A percentile compares a stretch with the other conserved stretches of the same genome.
Conservation (phyloP, 768 basidiomycete species). For the Tulasnella sp. region DNA sequence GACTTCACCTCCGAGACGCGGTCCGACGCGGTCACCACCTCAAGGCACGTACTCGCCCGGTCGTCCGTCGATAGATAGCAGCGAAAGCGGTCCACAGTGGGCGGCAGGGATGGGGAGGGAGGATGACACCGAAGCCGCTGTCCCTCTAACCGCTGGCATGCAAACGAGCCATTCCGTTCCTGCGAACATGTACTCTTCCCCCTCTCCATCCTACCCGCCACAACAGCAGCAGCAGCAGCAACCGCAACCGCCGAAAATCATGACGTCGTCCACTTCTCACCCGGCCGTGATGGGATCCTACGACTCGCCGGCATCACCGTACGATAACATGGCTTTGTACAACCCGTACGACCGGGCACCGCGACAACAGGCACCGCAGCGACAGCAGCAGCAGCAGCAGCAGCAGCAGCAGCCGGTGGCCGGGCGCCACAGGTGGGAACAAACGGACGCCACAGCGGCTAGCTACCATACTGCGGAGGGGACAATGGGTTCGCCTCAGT, state of each 20-base stretch:
- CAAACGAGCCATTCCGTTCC: neutral
- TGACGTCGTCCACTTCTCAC: neutral
- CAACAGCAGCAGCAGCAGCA: neutral
- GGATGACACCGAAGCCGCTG: slow-evolving; percentile 7
- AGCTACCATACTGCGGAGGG: slow-evolving; percentile 23
- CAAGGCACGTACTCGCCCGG: neutral
- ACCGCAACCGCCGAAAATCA: neutral
- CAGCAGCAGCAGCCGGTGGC: neutral
- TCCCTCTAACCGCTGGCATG: neutral
- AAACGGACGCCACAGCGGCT: neutral
- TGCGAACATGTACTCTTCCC: neutral
- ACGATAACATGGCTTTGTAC: slow-evolving; percentile 6
- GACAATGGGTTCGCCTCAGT: neutral
- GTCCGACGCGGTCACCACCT: neutral
- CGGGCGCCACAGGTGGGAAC: slow-evolving; percentile 7
- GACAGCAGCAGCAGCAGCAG: neutral
- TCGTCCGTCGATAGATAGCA: neutral
- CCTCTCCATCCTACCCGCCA: neutral
- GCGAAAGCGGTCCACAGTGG: slow-evolving; percentile 10
- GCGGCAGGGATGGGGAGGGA: neutral
- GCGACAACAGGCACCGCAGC: too few relatives aligned
- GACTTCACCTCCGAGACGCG: neutral
- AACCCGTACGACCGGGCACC: slow-evolving; percentile 21
- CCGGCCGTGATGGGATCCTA: neutral
- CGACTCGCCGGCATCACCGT: neutral